phyloP scores from a whole-genome alignment of 805 yeast genomes.

The Debaryomyces hansenii region DNA sequence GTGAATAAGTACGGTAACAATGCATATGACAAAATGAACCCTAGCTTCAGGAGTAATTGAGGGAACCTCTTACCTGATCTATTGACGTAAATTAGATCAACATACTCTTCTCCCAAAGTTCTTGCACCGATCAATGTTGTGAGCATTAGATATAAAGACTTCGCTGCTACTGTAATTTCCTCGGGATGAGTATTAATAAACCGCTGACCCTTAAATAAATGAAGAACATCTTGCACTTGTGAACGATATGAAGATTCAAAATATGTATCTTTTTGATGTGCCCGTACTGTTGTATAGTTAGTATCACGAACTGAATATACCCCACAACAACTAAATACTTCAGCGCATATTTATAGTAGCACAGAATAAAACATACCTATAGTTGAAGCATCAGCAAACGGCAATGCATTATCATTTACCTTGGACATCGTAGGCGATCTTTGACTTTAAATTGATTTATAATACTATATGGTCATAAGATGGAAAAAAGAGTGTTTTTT shows the following conservation, averaged over 20 bases:
- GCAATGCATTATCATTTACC: conserved; percentile 26
- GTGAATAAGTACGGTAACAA: conserved; percentile 59
- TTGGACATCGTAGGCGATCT: background rate
- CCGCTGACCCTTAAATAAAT: conserved; percentile 58
- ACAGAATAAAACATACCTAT: conserved; percentile 52
- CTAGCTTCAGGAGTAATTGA: conserved; percentile 43
- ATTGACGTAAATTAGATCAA: conserved; percentile 69
- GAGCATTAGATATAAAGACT: conserved; percentile 62
- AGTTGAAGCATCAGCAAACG: conserved; percentile 85
- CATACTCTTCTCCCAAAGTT: conserved; percentile 93
- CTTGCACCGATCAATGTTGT: conserved; percentile 77
- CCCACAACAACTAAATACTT: background rate
- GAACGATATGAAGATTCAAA: conserved; percentile 55
- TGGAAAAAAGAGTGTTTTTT: background rate
- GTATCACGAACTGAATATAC: conserved; percentile 8
- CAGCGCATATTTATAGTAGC: too few relatives aligned
- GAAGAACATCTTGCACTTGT: conserved; percentile 58
- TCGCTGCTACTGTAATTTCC: conserved; percentile 58
- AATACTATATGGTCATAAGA: too few relatives aligned
- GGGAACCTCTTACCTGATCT: conserved; percentile 54
- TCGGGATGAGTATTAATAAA: conserved; percentile 63
- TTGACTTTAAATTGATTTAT: too few relatives aligned
- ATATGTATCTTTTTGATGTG: conserved; percentile 86
- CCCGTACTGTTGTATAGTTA: conserved; percentile 55
- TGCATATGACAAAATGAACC: conserved; percentile 61